Conservation (phyloP, 1,139 yeast species). For the Candida sojae region DNA sequence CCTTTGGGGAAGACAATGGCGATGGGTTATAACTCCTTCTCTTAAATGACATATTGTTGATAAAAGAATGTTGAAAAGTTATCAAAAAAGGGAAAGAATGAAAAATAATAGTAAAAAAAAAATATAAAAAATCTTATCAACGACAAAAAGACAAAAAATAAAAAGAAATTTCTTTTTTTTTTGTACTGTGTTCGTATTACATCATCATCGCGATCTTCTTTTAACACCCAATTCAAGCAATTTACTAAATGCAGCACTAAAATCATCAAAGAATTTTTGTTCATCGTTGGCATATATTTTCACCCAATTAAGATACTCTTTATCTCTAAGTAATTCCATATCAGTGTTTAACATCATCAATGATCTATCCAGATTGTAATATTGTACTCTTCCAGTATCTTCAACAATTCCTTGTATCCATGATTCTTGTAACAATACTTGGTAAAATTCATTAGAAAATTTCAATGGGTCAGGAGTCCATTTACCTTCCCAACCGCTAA, state of each 20-base stretch:
- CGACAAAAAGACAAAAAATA: no score
- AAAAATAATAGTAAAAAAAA: no score
- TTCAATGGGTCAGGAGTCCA: slow-evolving; percentile 38
- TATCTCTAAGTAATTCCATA: slow-evolving; percentile 53
- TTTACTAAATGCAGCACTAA: slow-evolving; percentile 53
- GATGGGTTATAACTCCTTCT: slow-evolving; percentile 22
- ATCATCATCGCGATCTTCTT: no score
- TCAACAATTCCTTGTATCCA: slow-evolving; percentile 40
- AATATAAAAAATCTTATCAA: no score
- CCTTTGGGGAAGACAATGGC: slow-evolving; percentile 17
- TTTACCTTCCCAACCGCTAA: slow-evolving; percentile 47
- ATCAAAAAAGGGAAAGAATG: no score
- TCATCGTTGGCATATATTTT: slow-evolving; percentile 57
- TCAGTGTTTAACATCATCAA: slow-evolving; percentile 74
- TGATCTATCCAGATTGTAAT: slow-evolving; percentile 32
- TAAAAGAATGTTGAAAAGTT: no score
- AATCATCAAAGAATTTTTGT: slow-evolving; percentile 51
- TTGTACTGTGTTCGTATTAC: no score
- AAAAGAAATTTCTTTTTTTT: no score
- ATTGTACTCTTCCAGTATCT: slow-evolving; percentile 42
- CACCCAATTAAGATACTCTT: slow-evolving; percentile 50
- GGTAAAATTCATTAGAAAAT: slow-evolving; percentile 41
- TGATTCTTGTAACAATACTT: slow-evolving; percentile 27
- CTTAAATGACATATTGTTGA: slow-evolving; percentile 15
- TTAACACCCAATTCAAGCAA: slow-evolving; percentile 56